A percentile compares a stretch with the other conserved stretches of the same genome.
Evolutionary conservation across 306 rosid species (phyloP).

Genomic region (Ammopiptanthus mongolicus): DNA sequence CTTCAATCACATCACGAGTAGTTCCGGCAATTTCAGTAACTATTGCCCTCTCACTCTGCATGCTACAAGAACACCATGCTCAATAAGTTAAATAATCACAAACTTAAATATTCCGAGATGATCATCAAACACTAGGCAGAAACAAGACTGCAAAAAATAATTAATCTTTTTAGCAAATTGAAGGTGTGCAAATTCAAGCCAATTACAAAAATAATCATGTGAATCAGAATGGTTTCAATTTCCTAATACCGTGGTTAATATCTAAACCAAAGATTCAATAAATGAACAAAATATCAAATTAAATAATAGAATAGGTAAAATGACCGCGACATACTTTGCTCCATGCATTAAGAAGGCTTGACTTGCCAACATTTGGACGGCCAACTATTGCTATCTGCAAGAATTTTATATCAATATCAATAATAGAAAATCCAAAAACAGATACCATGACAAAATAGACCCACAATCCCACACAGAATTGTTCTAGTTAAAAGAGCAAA

Average conservation of each 20-base stretch:
- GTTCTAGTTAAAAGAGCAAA: background rate
- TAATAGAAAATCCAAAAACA: constrained; percentile 6
- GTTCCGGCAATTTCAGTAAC: constrained; percentile 99
- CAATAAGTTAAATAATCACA: constrained; percentile 38
- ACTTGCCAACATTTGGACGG: constrained; percentile 96
- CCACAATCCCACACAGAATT: background rate
- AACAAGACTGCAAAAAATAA: background rate
- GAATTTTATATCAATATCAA: constrained; percentile 17
- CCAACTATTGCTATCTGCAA: constrained; percentile 94
- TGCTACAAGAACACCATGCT: constrained; percentile 58
- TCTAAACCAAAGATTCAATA: background rate
- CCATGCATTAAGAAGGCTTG: constrained; percentile 99
- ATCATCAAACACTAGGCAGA: background rate
- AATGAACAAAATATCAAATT: constrained; percentile 2
- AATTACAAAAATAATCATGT: background rate
- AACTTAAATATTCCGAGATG: background rate
- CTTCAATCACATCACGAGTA: constrained; percentile 95
- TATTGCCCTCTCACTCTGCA: constrained; percentile 99
- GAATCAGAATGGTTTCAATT: constrained; percentile 16
- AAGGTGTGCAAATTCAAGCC: background rate
- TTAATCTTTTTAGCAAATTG: background rate
- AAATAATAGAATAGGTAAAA: constrained; percentile 6
- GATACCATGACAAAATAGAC: background rate
- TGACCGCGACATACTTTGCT: constrained; percentile 68
- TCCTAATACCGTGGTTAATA: constrained; percentile 1